Conservation (phyloP, 1,284 basidiomycete species). For the Wallemia hederae region DNA sequence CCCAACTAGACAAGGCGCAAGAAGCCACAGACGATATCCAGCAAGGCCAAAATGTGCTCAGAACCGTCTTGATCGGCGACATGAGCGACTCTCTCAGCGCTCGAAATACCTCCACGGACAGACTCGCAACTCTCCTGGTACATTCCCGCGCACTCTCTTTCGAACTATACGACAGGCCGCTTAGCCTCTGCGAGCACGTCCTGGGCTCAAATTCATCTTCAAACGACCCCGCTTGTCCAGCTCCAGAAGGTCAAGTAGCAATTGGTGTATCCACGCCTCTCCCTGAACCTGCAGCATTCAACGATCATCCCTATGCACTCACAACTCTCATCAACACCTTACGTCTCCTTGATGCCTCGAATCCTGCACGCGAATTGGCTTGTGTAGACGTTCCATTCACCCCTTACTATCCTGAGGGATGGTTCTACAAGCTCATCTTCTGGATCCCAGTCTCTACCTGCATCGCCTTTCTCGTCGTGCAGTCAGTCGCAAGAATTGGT, state of each 20-base stretch:
- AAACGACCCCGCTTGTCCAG: conserved; percentile 35
- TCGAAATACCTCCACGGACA: conserved; percentile 3
- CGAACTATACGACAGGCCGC: conserved; percentile 10
- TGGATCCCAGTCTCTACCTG: conserved; percentile 52
- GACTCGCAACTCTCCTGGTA: conserved; percentile 5
- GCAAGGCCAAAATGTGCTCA: background rate
- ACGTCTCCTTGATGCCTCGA: conserved; percentile 53
- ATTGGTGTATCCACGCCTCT: conserved; percentile 49
- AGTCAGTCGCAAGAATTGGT: conserved; percentile 44
- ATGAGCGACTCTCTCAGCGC: conserved; percentile 4
- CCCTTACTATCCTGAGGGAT: conserved; percentile 33
- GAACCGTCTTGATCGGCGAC: background rate
- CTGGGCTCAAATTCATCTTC: conserved; percentile 12
- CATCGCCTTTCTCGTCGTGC: conserved; percentile 48
- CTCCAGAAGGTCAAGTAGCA: conserved; percentile 43
- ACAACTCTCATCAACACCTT: conserved; percentile 58
- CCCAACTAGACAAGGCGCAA: conserved; percentile 27
- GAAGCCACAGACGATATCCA: conserved; percentile 10
- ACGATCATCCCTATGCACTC: conserved; percentile 30
- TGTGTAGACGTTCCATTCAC: conserved; percentile 56
- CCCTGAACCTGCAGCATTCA: conserved; percentile 12
- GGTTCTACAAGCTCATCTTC: conserved; percentile 43
- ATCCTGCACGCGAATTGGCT: conserved; percentile 31
- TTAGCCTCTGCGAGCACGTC: background rate
- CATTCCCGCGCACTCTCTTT: conserved; percentile 4